Evolutionary conservation across 148 eudicot species (phyloP).

Genomic region (Rhododendron mucronatum): DNA sequence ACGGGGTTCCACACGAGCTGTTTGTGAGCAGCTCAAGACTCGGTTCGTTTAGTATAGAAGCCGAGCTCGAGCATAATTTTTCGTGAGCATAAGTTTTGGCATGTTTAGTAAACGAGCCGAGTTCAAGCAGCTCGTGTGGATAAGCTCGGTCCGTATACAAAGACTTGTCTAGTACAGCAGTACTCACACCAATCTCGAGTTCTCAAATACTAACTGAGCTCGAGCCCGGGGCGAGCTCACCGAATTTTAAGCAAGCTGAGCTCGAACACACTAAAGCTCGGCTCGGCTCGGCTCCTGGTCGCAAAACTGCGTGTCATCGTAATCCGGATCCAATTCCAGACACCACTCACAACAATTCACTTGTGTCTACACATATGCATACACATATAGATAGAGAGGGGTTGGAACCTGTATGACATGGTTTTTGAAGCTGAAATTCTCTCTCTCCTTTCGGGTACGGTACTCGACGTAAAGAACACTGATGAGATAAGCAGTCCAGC

Average conservation of each 20-base stretch:
- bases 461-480: constrained; percentile 82
- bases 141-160: neutral
- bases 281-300: neutral
- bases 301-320: neutral
- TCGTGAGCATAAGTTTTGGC: neutral
- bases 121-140: neutral
- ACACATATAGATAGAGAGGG: neutral
- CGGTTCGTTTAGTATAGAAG: neutral
- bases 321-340: neutral
- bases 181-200: neutral
- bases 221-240: neutral
- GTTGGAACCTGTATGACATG: constrained; percentile 77
- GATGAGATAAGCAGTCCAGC: constrained; percentile 88
- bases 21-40: neutral
- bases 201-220: neutral
- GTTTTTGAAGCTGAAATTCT: constrained; percentile 82
- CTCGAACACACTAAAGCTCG: neutral
- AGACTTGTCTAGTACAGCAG: neutral
- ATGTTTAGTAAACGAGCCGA: neutral
- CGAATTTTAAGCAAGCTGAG: neutral
- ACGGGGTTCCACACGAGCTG: neutral
- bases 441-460: constrained; percentile 67
- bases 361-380: neutral
- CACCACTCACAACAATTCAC: neutral
- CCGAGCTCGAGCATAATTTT: neutral